Evolutionary conservation across 108 stramenopile species (phyloP), one percentile per base, ranked within the genome.

Genomic region (Mediolabrus comicus): DNA sequence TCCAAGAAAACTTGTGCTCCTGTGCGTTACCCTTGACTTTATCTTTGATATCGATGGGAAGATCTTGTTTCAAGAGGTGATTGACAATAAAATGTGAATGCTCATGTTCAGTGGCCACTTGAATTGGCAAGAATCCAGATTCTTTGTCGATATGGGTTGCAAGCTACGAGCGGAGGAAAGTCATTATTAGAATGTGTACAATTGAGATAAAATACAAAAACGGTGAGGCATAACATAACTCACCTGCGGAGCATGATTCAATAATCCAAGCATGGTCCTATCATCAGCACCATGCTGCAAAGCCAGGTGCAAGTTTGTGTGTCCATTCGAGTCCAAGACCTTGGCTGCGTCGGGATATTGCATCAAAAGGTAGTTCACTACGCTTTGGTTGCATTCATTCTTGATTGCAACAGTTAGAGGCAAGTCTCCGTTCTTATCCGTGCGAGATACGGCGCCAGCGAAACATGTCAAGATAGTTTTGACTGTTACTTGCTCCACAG

Each of bases 11-110:
- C 36, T 84, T 85, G 67, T 91, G 90, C 24, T 86, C 85, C 52
- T 81, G 53, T 12, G 86, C 76, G 59, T 85, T 87, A 7, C 87
- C 87, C 43, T 87, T 79, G 25, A 91, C 84, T 73, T 91, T 91
- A 74, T 91, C 90, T 28, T 83, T 83, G 31, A 79, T 60, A 59
- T 91, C 87, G 53, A 91, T 83, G 3, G 90, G 90, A 53, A 91
- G 63, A 64, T 91, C 90, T 12, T 84, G 79, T 76, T 91, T 91
- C 74, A 91, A 43, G 10, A 91, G 60, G 62, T 82, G 85, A 70
- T 91, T 87, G 19, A 91, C 90, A 63, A 91, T 88, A 68, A 91
- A 88, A 67, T 88, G 87, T 26, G 90, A 86, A 64, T 91, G 90
- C 33, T 88, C 90, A 29, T 86, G 80, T 19, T 87, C 85, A 1